These are phyloP conservation scores for Epichloe gansuensis DNA, from an alignment of 2,329 filamentous ascomycete genomes.

Conservation along the genomic window DNA sequence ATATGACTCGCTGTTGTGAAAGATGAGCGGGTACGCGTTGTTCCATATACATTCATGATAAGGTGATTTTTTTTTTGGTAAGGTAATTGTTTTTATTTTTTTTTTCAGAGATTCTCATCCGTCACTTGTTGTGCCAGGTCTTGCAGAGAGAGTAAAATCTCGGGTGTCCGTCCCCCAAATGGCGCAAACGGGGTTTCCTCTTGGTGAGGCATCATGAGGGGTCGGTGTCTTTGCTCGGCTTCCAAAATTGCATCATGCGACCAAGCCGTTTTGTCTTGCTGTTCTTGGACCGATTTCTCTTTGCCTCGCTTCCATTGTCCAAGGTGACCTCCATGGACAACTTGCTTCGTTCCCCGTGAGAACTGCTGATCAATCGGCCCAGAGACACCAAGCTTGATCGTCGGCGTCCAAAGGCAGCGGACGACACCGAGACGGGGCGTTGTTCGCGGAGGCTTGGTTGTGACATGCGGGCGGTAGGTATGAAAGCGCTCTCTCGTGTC, in stretches of 20 bases:
- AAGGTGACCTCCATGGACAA: conserved; percentile 53
- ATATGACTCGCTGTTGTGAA: not conserved
- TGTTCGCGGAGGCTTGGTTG: conserved; percentile 38
- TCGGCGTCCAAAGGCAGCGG: conserved; percentile 52
- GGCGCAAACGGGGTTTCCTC: not conserved
- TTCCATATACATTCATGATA: conserved; percentile 23
- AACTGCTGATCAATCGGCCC: conserved; percentile 62
- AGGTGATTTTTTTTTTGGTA: not conserved
- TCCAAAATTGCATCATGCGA: conserved; percentile 71
- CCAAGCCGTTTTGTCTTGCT: conserved; percentile 60
- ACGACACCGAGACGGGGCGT: conserved; percentile 49
- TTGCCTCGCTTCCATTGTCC: conserved; percentile 39
- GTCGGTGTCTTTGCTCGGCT: conserved; percentile 36
- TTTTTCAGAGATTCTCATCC: not conserved
- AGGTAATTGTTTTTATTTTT: not conserved
- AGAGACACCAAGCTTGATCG: conserved; percentile 66
- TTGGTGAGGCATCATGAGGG: conserved; percentile 11
- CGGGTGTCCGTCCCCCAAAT: too few relatives aligned
- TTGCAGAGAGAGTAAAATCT: not conserved
- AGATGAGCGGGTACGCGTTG: conserved; percentile 22
- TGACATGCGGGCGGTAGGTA: conserved; percentile 32
- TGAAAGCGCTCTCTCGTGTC: conserved; percentile 51
- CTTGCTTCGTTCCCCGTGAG: conserved; percentile 63
- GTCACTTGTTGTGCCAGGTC: not conserved
- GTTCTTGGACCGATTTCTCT: conserved; percentile 39